phyloP scores from a whole-genome alignment of 768 basidiomycete genomes.

The Phanerochaete carnosa region DNA sequence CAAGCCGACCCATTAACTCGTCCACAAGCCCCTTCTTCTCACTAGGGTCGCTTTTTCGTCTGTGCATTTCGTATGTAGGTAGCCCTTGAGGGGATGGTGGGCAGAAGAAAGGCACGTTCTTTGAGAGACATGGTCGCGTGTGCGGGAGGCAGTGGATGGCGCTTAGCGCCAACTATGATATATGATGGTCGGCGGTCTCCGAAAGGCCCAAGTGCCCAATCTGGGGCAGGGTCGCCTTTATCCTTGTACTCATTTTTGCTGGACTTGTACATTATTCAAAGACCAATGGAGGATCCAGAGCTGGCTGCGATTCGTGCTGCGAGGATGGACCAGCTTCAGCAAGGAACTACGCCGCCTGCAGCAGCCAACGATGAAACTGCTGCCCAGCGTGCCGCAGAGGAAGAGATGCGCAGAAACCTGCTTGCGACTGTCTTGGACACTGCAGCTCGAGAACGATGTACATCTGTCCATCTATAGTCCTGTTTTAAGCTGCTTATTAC shows the following conservation, averaged over 20 bases:
- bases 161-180: background rate
- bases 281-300: conserved; percentile 33
- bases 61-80: background rate
- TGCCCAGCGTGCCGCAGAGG: conserved; percentile 57
- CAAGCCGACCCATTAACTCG: background rate
- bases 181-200: background rate
- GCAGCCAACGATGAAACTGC: conserved; percentile 11
- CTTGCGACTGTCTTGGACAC: conserved; percentile 75
- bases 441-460: conserved; percentile 80
- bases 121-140: background rate
- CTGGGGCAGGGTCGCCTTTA: background rate
- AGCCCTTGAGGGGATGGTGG: background rate
- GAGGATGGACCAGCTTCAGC: conserved; percentile 38
- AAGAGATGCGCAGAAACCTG: conserved; percentile 72
- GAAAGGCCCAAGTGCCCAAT: background rate
- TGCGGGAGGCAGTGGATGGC: background rate
- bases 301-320: conserved; percentile 43
- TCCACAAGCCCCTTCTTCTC: background rate
- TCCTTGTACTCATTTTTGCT: background rate
- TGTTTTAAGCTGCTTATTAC: background rate
- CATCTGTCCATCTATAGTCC: conserved; percentile 15
- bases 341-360: conserved; percentile 4
- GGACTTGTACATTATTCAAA: background rate
- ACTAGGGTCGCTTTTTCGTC: background rate
- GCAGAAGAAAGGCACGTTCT: background rate